These are phyloP conservation scores for Calonectria pteridis DNA, from an alignment of 2,329 filamentous ascomycete genomes.

Conservation along the genomic window DNA sequence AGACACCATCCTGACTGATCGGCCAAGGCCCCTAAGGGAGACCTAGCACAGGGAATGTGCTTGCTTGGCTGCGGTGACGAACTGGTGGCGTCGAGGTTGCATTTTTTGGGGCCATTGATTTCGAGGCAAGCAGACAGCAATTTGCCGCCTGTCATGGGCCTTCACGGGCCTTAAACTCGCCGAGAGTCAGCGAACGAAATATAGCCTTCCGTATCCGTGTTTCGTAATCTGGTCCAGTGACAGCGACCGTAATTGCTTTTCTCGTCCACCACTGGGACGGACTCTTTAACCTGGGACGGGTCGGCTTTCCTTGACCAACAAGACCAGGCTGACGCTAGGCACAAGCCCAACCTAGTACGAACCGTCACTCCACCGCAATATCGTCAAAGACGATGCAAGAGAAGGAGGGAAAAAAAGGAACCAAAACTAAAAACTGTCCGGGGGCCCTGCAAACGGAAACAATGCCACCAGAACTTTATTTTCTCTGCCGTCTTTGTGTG, in stretches of 20 bases:
- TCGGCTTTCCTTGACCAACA: not conserved
- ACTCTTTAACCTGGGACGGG: not conserved
- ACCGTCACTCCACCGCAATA: slow-evolving; percentile 26
- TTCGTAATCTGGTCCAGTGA: not conserved
- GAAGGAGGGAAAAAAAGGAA: not conserved
- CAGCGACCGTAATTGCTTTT: not conserved
- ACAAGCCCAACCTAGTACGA: not conserved
- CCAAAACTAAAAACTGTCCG: not conserved
- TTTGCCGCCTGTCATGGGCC: not conserved
- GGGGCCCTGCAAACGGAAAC: slow-evolving; percentile 11
- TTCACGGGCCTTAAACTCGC: not conserved
- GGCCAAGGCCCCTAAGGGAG: not conserved
- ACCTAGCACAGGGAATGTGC: not conserved
- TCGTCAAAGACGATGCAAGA: slow-evolving; percentile 1
- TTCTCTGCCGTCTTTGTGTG: not conserved
- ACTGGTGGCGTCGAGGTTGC: slow-evolving; percentile 19
- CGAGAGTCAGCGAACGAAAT: not conserved
- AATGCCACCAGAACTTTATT: slow-evolving; percentile 9
- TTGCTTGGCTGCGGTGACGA: slow-evolving; percentile 9
- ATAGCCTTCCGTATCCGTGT: not conserved
- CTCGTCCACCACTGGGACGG: not conserved
- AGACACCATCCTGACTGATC: not conserved
- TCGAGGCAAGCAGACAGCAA: not conserved
- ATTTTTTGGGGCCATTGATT: not conserved
- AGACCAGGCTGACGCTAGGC: not conserved